Conservation (phyloP, 805 yeast genomes). For the Crinitomyces ghanaensis region DNA sequence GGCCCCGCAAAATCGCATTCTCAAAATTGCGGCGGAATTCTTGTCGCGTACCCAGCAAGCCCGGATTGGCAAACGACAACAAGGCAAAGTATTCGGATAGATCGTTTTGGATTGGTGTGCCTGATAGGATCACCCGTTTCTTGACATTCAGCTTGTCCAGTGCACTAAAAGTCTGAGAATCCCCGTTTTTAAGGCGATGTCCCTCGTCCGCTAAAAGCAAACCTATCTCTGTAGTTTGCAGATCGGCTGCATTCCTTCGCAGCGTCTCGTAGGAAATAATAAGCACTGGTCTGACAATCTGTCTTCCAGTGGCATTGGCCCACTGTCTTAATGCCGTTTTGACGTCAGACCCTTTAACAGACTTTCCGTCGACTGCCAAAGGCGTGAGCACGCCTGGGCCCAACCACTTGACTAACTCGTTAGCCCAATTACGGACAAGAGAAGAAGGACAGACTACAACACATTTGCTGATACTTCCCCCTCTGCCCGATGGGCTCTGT, state of each 20-base stretch:
- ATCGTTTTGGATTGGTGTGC: conserved; percentile 96
- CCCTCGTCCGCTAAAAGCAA: conserved; percentile 80
- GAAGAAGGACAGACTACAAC: conserved; percentile 94
- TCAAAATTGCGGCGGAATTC: conserved; percentile 85
- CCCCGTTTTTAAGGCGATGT: conserved; percentile 77
- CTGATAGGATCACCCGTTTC: conserved; percentile 84
- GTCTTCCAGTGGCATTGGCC: conserved; percentile 81
- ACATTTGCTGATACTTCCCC: conserved; percentile 74
- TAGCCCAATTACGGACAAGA: conserved; percentile 92
- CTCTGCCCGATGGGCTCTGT: conserved; percentile 80
- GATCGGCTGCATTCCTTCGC: conserved; percentile 67
- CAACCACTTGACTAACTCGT: conserved; percentile 88
- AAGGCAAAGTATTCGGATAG: conserved; percentile 86
- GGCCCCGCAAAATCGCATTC: conserved; percentile 62
- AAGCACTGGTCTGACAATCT: conserved; percentile 83
- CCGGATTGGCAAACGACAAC: conserved; percentile 89
- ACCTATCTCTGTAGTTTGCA: conserved; percentile 73
- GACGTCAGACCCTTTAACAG: conserved; percentile 55
- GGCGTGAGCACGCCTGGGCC: conserved; percentile 88
- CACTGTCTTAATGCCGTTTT: conserved; percentile 61
- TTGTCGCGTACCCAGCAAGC: conserved; percentile 68
- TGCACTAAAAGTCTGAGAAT: conserved; percentile 81
- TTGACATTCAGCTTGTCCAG: conserved; percentile 73
- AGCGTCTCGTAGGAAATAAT: conserved; percentile 92
- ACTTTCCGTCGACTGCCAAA: conserved; percentile 83